Base-by-base conservation (phyloP, 352 stramenopile genomes). In the Phytopythium cucurbitacearum region DNA sequence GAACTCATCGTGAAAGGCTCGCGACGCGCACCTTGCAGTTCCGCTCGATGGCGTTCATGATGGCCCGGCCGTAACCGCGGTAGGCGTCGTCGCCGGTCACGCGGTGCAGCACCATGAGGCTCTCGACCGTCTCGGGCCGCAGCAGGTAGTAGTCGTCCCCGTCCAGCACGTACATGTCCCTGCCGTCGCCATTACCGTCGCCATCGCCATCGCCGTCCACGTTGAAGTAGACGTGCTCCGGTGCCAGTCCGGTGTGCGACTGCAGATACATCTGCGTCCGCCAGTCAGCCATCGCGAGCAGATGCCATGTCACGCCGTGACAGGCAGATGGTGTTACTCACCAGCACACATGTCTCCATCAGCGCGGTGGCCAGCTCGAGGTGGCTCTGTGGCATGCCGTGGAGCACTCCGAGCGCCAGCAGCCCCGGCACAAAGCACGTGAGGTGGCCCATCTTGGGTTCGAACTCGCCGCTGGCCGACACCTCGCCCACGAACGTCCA, bases 61-160 rank as follows among this genome's bases (percentile, higher is more conserved):
- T 95, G 3, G 60, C 50, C 33, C 83, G 86, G 0, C 84, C 90
- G 57, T 88, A 73, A 10, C 87, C 73, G 16, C 79, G 74, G 50
- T 96, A 97, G 41, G 75, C 76, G 35, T 77, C 66, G 37, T 97
- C 70, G 3, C 73, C 67, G 7, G 89, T 98, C n/a, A 90, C 68
- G 21, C 87, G 81, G 56, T 96, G 87, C 9, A 97, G 53, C 11
- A 97, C 65, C 72, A 96, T 94, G 6, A 97, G 61, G 34, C 78
- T 95, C 63, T 98, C 91, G 28, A 96, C 73, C 1, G 79, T 94
- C 66, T 97, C 91, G 0, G 90, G 87, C 12, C 89, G 84, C 6
- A 97, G 63, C 21, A 78, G 60, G 47, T 96, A 89, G 48, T 69
- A 80, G 40, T 86, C 74, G 42, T 92, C 47, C 1, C 32, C 40